A percentile compares a stretch with the other conserved stretches of the same genome.
Evolutionary conservation across 208 protist genomes (phyloP).

Genomic region (Borovskyia barvae): DNA sequence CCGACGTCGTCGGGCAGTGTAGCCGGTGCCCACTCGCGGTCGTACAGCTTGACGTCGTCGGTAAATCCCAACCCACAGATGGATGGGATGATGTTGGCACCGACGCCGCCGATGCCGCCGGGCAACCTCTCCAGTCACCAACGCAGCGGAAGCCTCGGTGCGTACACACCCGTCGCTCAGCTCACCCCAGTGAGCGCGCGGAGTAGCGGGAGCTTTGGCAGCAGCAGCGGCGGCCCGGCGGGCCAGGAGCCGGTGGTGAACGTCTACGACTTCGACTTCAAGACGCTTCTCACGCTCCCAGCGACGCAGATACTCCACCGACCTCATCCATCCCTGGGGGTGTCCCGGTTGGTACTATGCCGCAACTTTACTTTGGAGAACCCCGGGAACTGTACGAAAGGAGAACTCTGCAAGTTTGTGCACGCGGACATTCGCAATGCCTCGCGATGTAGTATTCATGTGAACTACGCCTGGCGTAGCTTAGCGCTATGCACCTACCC

Average conservation of each 20-base stretch:
- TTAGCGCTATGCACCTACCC: constrained; percentile 55
- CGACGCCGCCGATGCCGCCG: no score
- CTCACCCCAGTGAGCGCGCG: constrained; percentile 13
- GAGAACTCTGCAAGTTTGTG: constrained; percentile 72
- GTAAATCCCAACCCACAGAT: no score
- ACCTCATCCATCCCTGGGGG: constrained; percentile 37
- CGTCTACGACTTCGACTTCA: constrained; percentile 71
- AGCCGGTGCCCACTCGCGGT: no score
- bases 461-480: constrained; percentile 75
- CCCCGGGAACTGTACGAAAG: constrained; percentile 43
- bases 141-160: neutral
- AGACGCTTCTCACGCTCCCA: constrained; percentile 43
- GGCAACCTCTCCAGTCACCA: no score
- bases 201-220: constrained; percentile 14
- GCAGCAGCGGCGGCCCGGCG: neutral
- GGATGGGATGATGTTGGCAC: no score
- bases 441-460: constrained; percentile 54
- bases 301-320: constrained; percentile 33
- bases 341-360: constrained; percentile 75
- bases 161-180: neutral
- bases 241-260: constrained; percentile 13
- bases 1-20: no score
- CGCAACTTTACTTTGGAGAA: constrained; percentile 49
- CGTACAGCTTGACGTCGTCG: no score
- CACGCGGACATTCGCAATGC: constrained; percentile 51